Evolutionary conservation across 2,329 filamentous ascomycete genomes (phyloP), one percentile per base, ranked within the genome.

Genomic region (Penicillium nordicum): DNA sequence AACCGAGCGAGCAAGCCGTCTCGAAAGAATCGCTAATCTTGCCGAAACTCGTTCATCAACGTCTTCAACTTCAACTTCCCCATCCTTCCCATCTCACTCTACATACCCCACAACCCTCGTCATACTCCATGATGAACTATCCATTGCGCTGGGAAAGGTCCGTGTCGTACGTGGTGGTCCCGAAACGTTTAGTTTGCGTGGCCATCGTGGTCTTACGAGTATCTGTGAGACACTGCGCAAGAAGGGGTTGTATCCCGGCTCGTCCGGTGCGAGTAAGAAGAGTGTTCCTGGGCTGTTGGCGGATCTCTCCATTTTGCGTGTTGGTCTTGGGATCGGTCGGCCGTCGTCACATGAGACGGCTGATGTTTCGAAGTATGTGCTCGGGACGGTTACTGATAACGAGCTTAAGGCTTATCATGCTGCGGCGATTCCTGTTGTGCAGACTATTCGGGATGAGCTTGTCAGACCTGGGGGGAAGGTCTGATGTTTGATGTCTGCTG

Each of bases 41-140:
- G 23, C 46, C n/a, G 27, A 36, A 12, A 14, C 47, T 5, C 36
- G 36, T 30, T 34, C 32, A 16, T 3, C 32, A 14, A 2, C 21
- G 21, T 34, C 32, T 16, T 8, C 32, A 14, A 34, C 45, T 21
- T 23, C 36, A 14, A 34, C 45, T 21, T 23, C 36, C 16, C 27
- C 44, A 34, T 27, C 40, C 23, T 12, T 32, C 18, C 37, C 18
- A 29, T 1, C 34, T 21, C 18, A 44, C 34, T 4, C 21, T 8
- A 37, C 47, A 11, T 52, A 52, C 25, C 59, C 63, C 1, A 58
- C 63, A 14, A 75, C 79, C 3, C 74, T 99, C 16, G 84, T 97
- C 0, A 78, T 97, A 12, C 78, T 97, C 21, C 92, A 97, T 72
- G 93, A 97, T 71, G 93, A 97, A 71, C 76, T 97, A 34, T 92